Evolutionary conservation across 495 filamentous ascomycete genomes (phyloP).

Genomic region (Wilcoxina mikolae): DNA sequence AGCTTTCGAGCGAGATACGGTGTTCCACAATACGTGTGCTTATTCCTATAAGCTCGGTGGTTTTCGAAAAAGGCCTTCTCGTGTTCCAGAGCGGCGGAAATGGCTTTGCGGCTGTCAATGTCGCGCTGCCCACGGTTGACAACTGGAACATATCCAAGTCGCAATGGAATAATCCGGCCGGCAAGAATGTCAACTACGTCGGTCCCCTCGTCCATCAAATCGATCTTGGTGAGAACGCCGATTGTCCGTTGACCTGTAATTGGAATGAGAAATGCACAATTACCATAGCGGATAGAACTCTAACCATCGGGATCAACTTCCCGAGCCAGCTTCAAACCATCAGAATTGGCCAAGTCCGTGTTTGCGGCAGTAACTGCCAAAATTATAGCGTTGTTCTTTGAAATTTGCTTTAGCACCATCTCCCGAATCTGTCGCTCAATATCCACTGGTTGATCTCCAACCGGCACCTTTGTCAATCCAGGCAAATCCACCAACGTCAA

Average conservation of each 20-base stretch:
- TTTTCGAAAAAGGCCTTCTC: slow-evolving; percentile 98
- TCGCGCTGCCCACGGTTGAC: slow-evolving; percentile 98
- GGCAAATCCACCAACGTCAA: slow-evolving; percentile 95
- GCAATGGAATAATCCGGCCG: slow-evolving; percentile 89
- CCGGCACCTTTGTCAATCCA: slow-evolving; percentile 92
- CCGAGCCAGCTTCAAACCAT: slow-evolving; percentile 88
- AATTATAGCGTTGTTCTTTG: slow-evolving; percentile 96
- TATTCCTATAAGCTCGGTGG: slow-evolving; percentile 97
- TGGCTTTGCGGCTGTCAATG: slow-evolving; percentile 91
- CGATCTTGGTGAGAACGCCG: slow-evolving; percentile 96
- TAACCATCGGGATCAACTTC: slow-evolving; percentile 90
- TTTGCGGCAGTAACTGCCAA: slow-evolving; percentile 93
- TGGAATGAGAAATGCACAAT: not conserved
- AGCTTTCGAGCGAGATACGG: slow-evolving; percentile 93
- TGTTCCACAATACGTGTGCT: slow-evolving; percentile 95
- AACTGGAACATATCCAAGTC: slow-evolving; percentile 93
- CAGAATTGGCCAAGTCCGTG: slow-evolving; percentile 95
- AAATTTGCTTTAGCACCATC: slow-evolving; percentile 98
- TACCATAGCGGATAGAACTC: not conserved
- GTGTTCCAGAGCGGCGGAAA: slow-evolving; percentile 80
- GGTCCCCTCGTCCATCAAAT: slow-evolving; percentile 98
- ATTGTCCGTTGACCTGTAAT: slow-evolving; percentile 64
- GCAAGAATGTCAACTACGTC: slow-evolving; percentile 99
- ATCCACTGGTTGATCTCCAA: slow-evolving; percentile 95
- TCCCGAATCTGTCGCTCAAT: slow-evolving; percentile 95